phyloP scores from a whole-genome alignment of 2,329 filamentous ascomycete genomes.

The Pseudocercospora fijiensis region DNA sequence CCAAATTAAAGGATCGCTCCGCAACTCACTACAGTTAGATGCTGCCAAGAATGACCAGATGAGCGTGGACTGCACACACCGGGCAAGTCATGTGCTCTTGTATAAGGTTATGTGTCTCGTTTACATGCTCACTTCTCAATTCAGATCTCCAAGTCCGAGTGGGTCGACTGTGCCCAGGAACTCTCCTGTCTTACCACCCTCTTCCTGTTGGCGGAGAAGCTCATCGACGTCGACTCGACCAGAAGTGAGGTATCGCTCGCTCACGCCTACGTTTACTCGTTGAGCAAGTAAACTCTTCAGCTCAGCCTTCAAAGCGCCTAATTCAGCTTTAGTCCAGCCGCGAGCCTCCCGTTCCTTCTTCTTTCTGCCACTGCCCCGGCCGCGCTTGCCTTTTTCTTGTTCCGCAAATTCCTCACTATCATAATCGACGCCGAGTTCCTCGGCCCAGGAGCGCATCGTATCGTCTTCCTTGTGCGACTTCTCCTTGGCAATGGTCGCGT shows the following conservation, averaged over 20 bases:
- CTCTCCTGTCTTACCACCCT: slow-evolving; percentile 60
- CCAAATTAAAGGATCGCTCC: not conserved
- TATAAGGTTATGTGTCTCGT: not conserved
- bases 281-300: slow-evolving; percentile 68
- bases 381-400: slow-evolving; percentile 55
- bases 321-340: slow-evolving; percentile 68
- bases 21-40: not conserved
- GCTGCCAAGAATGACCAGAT: not conserved
- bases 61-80: not conserved
- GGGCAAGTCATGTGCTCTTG: not conserved
- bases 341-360: slow-evolving; percentile 71
- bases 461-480: slow-evolving; percentile 80
- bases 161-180: slow-evolving; percentile 61
- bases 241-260: slow-evolving; percentile 79
- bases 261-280: slow-evolving; percentile 83
- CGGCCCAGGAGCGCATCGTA: slow-evolving; percentile 79
- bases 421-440: slow-evolving; percentile 91
- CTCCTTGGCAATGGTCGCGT: slow-evolving; percentile 80
- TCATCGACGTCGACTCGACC: slow-evolving; percentile 78
- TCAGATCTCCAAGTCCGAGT: slow-evolving; percentile 41
- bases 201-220: slow-evolving; percentile 52
- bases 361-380: slow-evolving; percentile 69
- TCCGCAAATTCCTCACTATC: slow-evolving; percentile 81
- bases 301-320: slow-evolving; percentile 68
- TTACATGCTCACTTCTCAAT: not conserved